Percentiles rank a stretch among this genome's conserved stretches.
Conservation (phyloP, 768 basidiomycete species). For the Leccinum broughii region DNA sequence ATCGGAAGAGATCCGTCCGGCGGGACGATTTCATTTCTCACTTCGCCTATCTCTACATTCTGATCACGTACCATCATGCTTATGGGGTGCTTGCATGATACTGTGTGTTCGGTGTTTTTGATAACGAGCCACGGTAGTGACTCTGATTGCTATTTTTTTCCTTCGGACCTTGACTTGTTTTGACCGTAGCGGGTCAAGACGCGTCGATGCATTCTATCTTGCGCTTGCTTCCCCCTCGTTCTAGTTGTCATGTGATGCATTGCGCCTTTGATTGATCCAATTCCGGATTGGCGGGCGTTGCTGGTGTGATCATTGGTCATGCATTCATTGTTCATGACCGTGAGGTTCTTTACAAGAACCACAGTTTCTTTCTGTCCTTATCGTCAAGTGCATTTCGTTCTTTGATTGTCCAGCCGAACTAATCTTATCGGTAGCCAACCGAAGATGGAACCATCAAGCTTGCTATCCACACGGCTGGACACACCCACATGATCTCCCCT, state of each 20-base stretch:
- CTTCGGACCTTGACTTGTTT: not conserved
- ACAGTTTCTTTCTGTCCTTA: not conserved
- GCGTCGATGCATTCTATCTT: not conserved
- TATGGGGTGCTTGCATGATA: not conserved
- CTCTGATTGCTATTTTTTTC: not conserved
- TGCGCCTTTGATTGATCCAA: not conserved
- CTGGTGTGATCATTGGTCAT: not conserved
- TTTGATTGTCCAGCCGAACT: not conserved
- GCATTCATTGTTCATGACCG: not conserved
- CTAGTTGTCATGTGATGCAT: not conserved
- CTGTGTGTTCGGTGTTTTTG: not conserved
- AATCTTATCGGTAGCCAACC: slow-evolving; percentile 53
- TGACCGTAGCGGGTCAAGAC: not conserved
- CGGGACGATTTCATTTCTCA: slow-evolving; percentile 3
- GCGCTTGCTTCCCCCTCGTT: not conserved
- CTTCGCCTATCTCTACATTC: not conserved
- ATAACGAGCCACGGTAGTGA: not conserved
- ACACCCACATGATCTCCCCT: slow-evolving; percentile 43
- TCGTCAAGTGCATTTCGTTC: not conserved
- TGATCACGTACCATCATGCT: not conserved
- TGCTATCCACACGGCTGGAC: slow-evolving; percentile 75
- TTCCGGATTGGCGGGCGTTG: not conserved
- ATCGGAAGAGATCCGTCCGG: slow-evolving; percentile 32
- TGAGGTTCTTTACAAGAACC: not conserved
- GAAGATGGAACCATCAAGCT: slow-evolving; percentile 70